Evolutionary conservation across 306 rosid genomes (phyloP).

Genomic region (Myrica gale): DNA sequence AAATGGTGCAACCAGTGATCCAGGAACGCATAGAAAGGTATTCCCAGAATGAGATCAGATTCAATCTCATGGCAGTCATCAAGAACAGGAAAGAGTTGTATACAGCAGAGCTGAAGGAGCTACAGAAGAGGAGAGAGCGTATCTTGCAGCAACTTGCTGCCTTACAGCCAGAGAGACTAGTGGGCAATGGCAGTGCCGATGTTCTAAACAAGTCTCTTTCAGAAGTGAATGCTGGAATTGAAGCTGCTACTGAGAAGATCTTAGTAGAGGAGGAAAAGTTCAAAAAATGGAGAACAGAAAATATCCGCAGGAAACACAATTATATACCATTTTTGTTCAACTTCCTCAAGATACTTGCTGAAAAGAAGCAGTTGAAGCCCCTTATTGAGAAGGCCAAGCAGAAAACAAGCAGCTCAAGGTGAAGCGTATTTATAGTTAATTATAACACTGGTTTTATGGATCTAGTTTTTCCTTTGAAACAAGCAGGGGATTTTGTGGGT

Average conservation of each 20-base stretch:
- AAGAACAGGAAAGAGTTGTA: slow-evolving; percentile 88
- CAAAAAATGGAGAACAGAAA: slow-evolving; percentile 92
- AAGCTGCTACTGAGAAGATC: slow-evolving; percentile 79
- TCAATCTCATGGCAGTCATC: slow-evolving; percentile 88
- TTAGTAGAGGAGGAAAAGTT: slow-evolving; percentile 92
- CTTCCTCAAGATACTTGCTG: slow-evolving; percentile 93
- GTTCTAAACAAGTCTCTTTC: slow-evolving; percentile 82
- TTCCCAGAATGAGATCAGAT: slow-evolving; percentile 80
- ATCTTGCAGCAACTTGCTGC: slow-evolving; percentile 83
- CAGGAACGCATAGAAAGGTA: slow-evolving; percentile 95
- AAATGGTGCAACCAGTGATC: slow-evolving; percentile 84
- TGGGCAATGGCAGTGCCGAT: slow-evolving; percentile 56
- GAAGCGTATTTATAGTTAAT: slow-evolving; percentile 24
- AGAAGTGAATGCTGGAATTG: slow-evolving; percentile 88
- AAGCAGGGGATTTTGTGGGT: neutral
- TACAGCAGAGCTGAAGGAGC: slow-evolving; percentile 91
- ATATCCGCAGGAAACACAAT: slow-evolving; percentile 90
- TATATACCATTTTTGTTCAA: slow-evolving; percentile 95
- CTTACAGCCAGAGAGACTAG: slow-evolving; percentile 58
- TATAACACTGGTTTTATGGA: neutral
- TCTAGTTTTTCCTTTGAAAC: neutral
- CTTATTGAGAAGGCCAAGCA: slow-evolving; percentile 98
- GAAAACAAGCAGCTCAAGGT: slow-evolving; percentile 62
- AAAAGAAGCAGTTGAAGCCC: slow-evolving; percentile 97
- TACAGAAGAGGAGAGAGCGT: slow-evolving; percentile 93